Conservation (phyloP, 129 eudicot genomes). For the sunflower (Helianthus annuus) region HanXRQr2.0-SUNRISE NC_035435.2:102606936-102607435, state of each 20-base stretch:
- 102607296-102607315: too few species aligned
- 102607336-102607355: too few species aligned
- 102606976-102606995: background rate
- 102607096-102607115: constrained; percentile 79
- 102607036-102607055: constrained; percentile 80
- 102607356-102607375: too few species aligned
- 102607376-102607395: too few species aligned
- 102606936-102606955: constrained; percentile 95
- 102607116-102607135: constrained; percentile 87
- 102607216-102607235: too few species aligned
- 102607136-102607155: constrained; percentile 2
- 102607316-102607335: too few species aligned
- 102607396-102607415: too few species aligned
- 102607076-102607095: constrained; percentile 86
- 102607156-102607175: constrained; percentile 9
- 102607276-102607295: too few species aligned
- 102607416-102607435: too few species aligned
- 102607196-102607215: too few species aligned
- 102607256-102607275: too few species aligned
- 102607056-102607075: constrained; percentile 76
- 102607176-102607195: constrained; percentile 28
- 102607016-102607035: constrained; percentile 82
- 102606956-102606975: constrained; percentile 34
- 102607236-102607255: too few species aligned
- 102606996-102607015: constrained; percentile 19